A percentile compares a stretch with the other conserved stretches of the same genome.
These are phyloP conservation scores for Xerocomellus intermedius DNA, from an alignment of 768 basidiomycete species.

Conservation along the genomic window DNA sequence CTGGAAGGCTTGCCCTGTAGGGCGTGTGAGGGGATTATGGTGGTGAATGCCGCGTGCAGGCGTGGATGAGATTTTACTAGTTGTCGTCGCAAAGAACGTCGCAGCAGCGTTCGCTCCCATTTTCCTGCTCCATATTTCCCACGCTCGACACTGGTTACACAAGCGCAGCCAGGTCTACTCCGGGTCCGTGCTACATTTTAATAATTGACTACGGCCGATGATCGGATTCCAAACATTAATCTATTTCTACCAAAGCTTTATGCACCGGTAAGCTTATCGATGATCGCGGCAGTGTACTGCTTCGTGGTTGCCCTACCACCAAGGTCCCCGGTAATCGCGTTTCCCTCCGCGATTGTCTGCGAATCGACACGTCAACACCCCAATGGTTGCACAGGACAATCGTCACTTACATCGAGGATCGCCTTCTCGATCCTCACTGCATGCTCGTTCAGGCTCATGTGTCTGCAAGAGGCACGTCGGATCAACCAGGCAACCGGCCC, in stretches of 20 bases:
- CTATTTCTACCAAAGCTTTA: slow-evolving; percentile 20
- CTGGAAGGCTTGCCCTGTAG: slow-evolving; percentile 83
- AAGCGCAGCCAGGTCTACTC: slow-evolving; percentile 3
- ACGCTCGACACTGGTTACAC: slow-evolving; percentile 17
- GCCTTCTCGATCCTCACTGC: slow-evolving; percentile 93
- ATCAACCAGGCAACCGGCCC: slow-evolving; percentile 15
- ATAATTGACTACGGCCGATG: slow-evolving; percentile 4
- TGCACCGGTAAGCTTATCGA: slow-evolving; percentile 55
- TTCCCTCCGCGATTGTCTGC: slow-evolving; percentile 97
- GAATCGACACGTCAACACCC: slow-evolving; percentile 8
- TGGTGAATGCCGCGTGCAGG: slow-evolving; percentile 55
- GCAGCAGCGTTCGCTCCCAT: slow-evolving; percentile 2
- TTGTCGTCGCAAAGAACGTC: slow-evolving; percentile 38
- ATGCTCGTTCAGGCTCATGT: slow-evolving; percentile 86
- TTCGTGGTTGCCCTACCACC: slow-evolving; percentile 89
- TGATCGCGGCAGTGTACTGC: slow-evolving; percentile 89
- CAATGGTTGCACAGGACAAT: not conserved
- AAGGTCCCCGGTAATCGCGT: slow-evolving; percentile 91
- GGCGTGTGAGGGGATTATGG: slow-evolving; percentile 73
- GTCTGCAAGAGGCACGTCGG: slow-evolving; percentile 47
- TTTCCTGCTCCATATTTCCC: slow-evolving; percentile 26
- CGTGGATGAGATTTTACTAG: slow-evolving; percentile 48
- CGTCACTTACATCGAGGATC: slow-evolving; percentile 70
- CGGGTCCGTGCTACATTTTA: slow-evolving; percentile 4
- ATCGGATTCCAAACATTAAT: slow-evolving; percentile 1